Evolutionary conservation across 345 rosid species (phyloP), one percentile per base, ranked within the genome.

Genomic region (Lepidium didymum): DNA sequence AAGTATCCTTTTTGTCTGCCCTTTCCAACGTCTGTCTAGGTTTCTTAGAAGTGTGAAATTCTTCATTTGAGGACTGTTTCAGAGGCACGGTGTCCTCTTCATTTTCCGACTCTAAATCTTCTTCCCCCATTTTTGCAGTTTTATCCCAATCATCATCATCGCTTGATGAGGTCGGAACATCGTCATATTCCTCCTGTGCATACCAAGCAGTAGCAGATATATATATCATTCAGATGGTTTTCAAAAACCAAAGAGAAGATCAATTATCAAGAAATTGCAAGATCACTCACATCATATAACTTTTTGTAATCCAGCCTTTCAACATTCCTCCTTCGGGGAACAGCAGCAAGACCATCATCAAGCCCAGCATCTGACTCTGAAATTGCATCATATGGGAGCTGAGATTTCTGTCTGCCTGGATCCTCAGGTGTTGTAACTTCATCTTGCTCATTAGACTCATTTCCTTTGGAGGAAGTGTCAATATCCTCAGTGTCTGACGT

Each of bases 301-400:
- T 70, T 89, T 81, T 85, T 94, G 91, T 94, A 94, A 86, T 94
- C 93, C 82, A 94, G 80, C 76, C 89, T 84, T 56, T 81, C 85
- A 42, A 80, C 76, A 46, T 65, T 80, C 77, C 96, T 86, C 76
- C 79, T 87, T 47, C 54, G 78, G 34, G 78, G 70, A 81, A 81
- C 74, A 78, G 73, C 65, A 9, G 49, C 59, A 47, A 77, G 69
- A 50, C 54, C 84, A 31, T 65, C 21, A 64, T 84, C 87, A 65
- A 70, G 59, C 47, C 57, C 72, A 46, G 51, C 45, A 65, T 79
- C 82, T 37, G 78, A 66, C 71, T 81, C 88, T 53, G 61, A 21
- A 40, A 65, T 56, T 36, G 85, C 64, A 46, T 73, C 29, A 51
- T 70, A 69, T 37, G 64, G 76, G 59, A 54, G 62, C 65, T 52